A percentile compares a stretch with the other conserved stretches of the same genome.
Evolutionary conservation across 148 eudicot species (phyloP).

Genomic region (Silene conica): DNA sequence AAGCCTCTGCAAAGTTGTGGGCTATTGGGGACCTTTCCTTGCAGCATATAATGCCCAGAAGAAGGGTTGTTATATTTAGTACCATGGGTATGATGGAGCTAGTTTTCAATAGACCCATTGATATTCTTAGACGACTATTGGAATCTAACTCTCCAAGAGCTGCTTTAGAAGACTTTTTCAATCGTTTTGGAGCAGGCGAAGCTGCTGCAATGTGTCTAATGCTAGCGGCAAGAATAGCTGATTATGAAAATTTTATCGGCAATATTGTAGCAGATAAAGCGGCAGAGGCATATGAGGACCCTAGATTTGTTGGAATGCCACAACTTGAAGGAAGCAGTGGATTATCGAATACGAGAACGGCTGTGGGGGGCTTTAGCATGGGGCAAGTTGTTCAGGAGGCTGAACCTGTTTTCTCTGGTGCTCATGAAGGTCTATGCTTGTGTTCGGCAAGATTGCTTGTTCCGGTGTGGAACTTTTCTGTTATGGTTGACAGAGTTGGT

Average conservation of each 20-base stretch:
- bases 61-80: constrained; percentile 83
- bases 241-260: constrained; percentile 61
- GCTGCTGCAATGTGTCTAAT: constrained; percentile 93
- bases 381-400: constrained; percentile 99
- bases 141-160: constrained; percentile 86
- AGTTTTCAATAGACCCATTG: constrained; percentile 91
- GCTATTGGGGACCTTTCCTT: constrained; percentile 92
- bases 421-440: constrained; percentile 92
- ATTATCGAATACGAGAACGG: constrained; percentile 67
- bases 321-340: constrained; percentile 90
- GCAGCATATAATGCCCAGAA: constrained; percentile 90
- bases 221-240: constrained; percentile 76
- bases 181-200: constrained; percentile 93
- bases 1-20: constrained; percentile 73
- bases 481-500: constrained; percentile 53
- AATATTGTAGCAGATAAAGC: constrained; percentile 90
- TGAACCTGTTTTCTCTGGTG: constrained; percentile 93
- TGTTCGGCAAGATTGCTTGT: constrained; percentile 91
- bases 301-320: constrained; percentile 90
- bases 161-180: constrained; percentile 82
- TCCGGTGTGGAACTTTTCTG: constrained; percentile 93
- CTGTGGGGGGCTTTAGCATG: constrained; percentile 95
- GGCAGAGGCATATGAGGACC: constrained; percentile 96
- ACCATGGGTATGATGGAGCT: constrained; percentile 99
- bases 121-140: constrained; percentile 82